Percentiles rank a stretch among this genome's conserved stretches.
Evolutionary conservation across 805 yeast genomes (phyloP).

Genomic region (Candida anglica): DNA sequence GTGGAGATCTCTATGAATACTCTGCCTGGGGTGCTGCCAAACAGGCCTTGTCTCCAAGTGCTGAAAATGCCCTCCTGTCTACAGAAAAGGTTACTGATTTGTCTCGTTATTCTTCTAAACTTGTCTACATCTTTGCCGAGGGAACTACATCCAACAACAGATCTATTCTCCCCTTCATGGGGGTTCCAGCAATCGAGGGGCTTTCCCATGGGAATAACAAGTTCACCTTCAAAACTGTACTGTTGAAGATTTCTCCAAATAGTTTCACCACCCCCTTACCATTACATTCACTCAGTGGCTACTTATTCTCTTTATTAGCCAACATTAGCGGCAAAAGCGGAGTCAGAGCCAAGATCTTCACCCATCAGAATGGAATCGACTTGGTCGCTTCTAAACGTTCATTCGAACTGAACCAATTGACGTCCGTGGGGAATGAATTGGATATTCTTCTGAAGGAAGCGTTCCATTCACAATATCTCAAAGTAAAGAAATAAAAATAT

Average conservation of each 20-base stretch:
- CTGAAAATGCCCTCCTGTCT: not conserved
- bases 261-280: conserved; percentile 36
- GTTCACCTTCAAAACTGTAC: conserved; percentile 29
- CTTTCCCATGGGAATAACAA: conserved; percentile 7
- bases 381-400: conserved; percentile 15
- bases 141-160: conserved; percentile 87
- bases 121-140: conserved; percentile 62
- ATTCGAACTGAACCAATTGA: conserved; percentile 31
- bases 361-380: conserved; percentile 12
- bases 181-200: conserved; percentile 9
- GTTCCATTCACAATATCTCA: conserved; percentile 20
- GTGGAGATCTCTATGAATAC: conserved; percentile 26
- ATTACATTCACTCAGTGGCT: conserved; percentile 12
- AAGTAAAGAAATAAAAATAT: conserved; percentile 1
- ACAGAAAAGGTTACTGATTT: conserved; percentile 14
- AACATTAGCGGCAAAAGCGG: conserved; percentile 14
- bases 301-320: conserved; percentile 16
- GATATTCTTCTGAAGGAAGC: conserved; percentile 23
- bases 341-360: conserved; percentile 25
- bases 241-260: conserved; percentile 35
- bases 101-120: conserved; percentile 29
- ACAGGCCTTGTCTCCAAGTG: conserved; percentile 12
- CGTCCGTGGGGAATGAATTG: conserved; percentile 24
- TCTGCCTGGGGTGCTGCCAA: conserved; percentile 24
- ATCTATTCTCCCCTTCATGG: conserved; percentile 58